Base-by-base conservation (phyloP, 331 rosid genomes). In the Quercus lobata region DNA sequence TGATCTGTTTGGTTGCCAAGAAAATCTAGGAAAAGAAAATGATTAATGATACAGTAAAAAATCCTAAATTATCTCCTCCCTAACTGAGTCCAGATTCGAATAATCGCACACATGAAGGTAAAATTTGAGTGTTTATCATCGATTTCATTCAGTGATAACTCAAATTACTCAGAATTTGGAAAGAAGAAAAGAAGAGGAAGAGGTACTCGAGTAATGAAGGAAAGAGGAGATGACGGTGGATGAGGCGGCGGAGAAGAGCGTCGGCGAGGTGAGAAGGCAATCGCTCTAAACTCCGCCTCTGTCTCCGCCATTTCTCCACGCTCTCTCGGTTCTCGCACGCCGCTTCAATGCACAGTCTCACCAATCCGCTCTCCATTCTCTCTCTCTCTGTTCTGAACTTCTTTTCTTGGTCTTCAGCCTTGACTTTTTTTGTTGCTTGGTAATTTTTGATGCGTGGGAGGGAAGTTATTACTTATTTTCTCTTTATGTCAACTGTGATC, bases 201-300 rank as follows among this genome's bases (percentile, higher is more conserved):
- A 57, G 77, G 16, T 83, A 93, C 97, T 95, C 96, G 72, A 95
- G 97, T 81, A 95, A 89, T 44, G 94, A 95, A 19, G 99, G 94
- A 76, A 34, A 58, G 83, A 95, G 91, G 60, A 95, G 96, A 22
- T 87, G 91, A 18, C 96, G 92, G 57, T 73, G 15, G 75, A 89
- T 82, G 74, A 93, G 91, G 65, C 92, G 88, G 80, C 88, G 90
- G 75, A 92, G 90, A 70, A 95, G 97, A 86, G 91, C 83, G 32
- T 91, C 93, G 53, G 97, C 97, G 65, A 95, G 88, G 76, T 73
- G 91, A 78, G 92, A 89, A 57, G 98, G 98, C 44, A 93, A 34
- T 34, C 87, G 89, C 73, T 93, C 90, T 24, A 91, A 90, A 71
- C 78, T 86, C 25, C 97, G 98, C 76, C 76, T 86, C 92, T 93